These are phyloP conservation scores for Pythium monospermum DNA, from an alignment of 352 stramenopile species.

Conservation along the genomic window DNA sequence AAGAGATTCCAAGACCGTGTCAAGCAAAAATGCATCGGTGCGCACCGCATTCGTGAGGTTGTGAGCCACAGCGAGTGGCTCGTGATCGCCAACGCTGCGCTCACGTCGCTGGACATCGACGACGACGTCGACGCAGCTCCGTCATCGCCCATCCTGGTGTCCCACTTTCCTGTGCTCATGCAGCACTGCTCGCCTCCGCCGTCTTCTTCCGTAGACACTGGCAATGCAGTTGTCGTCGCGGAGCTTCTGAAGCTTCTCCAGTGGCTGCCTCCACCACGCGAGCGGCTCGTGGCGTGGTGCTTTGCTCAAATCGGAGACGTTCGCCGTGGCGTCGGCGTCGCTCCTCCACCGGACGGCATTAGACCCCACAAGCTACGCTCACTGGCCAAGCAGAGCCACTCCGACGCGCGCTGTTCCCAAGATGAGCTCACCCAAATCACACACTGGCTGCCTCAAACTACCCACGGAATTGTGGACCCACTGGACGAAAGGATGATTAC, in stretches of 20 bases:
- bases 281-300: conserved; percentile 34
- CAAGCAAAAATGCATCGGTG: conserved; percentile 15
- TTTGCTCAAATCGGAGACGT: conserved; percentile 58
- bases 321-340: conserved; percentile 32
- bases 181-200: conserved; percentile 41
- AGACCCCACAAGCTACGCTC: conserved; percentile 40
- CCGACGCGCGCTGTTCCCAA: conserved; percentile 26
- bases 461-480: conserved; percentile 24
- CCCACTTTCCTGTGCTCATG: conserved; percentile 38
- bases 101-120: conserved; percentile 1
- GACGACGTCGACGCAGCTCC: too few relatives aligned
- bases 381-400: conserved; percentile 41
- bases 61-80: conserved; percentile 14
- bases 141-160: conserved; percentile 22
- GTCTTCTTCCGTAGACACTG: conserved; percentile 1
- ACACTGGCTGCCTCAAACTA: too few relatives aligned
- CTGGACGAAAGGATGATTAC: conserved; percentile 15
- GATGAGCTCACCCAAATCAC: conserved; percentile 31
- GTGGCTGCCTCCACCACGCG: conserved; percentile 30
- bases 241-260: conserved; percentile 37
- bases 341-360: conserved; percentile 43
- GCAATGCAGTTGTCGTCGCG: conserved; percentile 12
- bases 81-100: conserved; percentile 13
- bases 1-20: conserved; percentile 23
- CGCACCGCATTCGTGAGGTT: conserved; percentile 8